These are phyloP conservation scores for Candida ovalis DNA, from an alignment of 805 yeast species.

Conservation along the genomic window DNA sequence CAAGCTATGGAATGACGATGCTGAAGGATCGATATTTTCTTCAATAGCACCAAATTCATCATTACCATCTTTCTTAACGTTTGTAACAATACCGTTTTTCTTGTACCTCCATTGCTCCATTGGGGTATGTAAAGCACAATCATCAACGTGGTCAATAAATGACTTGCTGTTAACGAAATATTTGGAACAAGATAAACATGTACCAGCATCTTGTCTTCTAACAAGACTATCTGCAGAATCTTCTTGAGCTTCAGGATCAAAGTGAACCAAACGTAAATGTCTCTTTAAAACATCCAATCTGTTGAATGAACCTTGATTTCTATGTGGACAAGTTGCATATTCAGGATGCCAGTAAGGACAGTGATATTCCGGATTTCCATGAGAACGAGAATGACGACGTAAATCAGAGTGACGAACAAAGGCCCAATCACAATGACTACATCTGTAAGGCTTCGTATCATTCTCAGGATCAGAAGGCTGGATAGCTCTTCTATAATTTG, in stretches of 20 bases:
- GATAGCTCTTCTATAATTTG: constrained; percentile 10
- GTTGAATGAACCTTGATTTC: constrained; percentile 72
- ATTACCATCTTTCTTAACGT: constrained; percentile 25
- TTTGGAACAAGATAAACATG: constrained; percentile 62
- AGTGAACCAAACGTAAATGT: constrained; percentile 68
- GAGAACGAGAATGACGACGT: constrained; percentile 64
- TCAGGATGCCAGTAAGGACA: constrained; percentile 73
- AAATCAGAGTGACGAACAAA: constrained; percentile 68
- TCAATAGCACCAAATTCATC: constrained; percentile 7
- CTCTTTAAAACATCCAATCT: constrained; percentile 72
- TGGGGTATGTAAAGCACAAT: constrained; percentile 47
- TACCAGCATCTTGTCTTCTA: constrained; percentile 54
- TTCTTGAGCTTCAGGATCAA: constrained; percentile 38
- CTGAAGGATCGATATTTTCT: not conserved
- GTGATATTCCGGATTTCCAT: constrained; percentile 59
- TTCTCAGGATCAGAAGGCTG: constrained; percentile 19
- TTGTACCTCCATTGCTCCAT: constrained; percentile 32
- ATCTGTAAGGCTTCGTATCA: constrained; percentile 33
- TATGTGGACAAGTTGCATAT: constrained; percentile 59
- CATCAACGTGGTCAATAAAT: constrained; percentile 62
- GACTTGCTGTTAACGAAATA: constrained; percentile 50
- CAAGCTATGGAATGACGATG: not conserved
- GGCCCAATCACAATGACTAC: constrained; percentile 60
- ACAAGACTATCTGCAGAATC: constrained; percentile 21
- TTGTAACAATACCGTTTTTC: constrained; percentile 29